Evolutionary conservation across 2,329 filamentous ascomycete genomes (phyloP), one percentile per base, ranked within the genome.

Genomic region (Clarireedia hainanense): DNA sequence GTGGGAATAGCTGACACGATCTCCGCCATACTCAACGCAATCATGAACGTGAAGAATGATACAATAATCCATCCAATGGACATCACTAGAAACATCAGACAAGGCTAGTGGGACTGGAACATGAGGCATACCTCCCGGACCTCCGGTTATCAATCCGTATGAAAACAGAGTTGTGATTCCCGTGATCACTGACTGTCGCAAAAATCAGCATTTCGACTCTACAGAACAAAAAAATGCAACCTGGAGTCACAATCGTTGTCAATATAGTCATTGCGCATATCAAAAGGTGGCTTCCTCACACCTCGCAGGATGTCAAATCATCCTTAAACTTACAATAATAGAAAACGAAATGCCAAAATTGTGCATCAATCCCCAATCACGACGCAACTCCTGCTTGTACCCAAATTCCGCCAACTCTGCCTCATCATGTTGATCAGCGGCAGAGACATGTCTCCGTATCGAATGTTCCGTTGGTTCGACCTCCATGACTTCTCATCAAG

Each of bases 281-380:
- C 30, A 34, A 34, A 12, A 9, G 10, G 9, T 34, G 20, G 20
- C 20, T 20, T 20, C 20, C 20, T 20, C 20, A 20, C 20, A 20
- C 20, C 20, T 20, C 20, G 20, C 20, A 20, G 20, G 20, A 20
- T 20, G 1, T 20, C 20, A 20, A 20, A 20, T 20, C 24, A n/a
- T 12, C 6, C n/a, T 23, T 6, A 30, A 40, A 68, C 76, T 59
- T 64, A 80, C 77, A 64, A 83, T 83, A 61, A 83, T 83, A 5
- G 78, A 80, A 65, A 83, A 83, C 0, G 79, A 82, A 6, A 83
- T 78, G 27, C 80, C 80, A 69, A 83, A 83, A 63, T 83, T 83
- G 63, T 83, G 80, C 51, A 77, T 69, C 57, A 83, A 62, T 4
- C 77, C 75, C 80, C 80, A 83, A 65, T 81, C 78, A 49, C 80